These are phyloP conservation scores for Amanita thiersii DNA, from an alignment of 768 basidiomycete species.

Conservation along the genomic window DNA sequence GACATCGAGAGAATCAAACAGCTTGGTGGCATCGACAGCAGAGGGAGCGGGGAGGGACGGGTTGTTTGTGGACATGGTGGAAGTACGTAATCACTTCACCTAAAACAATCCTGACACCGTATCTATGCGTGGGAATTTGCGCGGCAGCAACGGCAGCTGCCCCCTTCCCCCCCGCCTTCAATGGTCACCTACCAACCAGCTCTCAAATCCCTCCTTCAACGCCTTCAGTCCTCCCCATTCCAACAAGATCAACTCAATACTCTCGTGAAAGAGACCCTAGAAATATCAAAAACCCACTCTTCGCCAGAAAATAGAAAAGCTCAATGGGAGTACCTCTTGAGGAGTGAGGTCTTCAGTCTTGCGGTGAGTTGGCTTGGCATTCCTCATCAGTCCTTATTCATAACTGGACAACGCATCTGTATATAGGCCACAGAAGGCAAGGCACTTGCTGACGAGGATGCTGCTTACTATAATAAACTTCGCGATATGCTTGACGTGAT, in stretches of 20 bases:
- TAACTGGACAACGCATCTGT: not conserved
- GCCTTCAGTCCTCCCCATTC: conserved; percentile 44
- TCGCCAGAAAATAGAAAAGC: conserved; percentile 56
- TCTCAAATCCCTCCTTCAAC: conserved; percentile 41
- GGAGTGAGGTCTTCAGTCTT: conserved; percentile 62
- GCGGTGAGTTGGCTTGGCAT: conserved; percentile 41
- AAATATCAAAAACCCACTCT: conserved; percentile 29
- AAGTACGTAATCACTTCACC: too few species aligned
- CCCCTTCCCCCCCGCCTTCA: too few species aligned
- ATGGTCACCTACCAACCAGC: conserved; percentile 48
- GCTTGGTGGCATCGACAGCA: too few species aligned
- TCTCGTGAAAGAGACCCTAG: conserved; percentile 39
- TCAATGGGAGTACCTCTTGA: conserved; percentile 69
- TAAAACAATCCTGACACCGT: too few species aligned
- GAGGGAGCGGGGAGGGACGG: too few species aligned
- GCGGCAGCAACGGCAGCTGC: too few species aligned
- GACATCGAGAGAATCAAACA: conserved; percentile 18
- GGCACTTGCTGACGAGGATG: conserved; percentile 44
- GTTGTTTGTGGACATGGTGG: too few species aligned
- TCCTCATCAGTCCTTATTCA: not conserved
- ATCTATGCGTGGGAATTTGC: too few species aligned
- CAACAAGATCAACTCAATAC: conserved; percentile 37
- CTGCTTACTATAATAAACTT: conserved; percentile 54
- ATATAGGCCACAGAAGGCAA: conserved; percentile 58
- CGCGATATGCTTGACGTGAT: conserved; percentile 62